phyloP scores from a whole-genome alignment of 2,329 filamentous ascomycete genomes.

The Diaporthe eres region DNA sequence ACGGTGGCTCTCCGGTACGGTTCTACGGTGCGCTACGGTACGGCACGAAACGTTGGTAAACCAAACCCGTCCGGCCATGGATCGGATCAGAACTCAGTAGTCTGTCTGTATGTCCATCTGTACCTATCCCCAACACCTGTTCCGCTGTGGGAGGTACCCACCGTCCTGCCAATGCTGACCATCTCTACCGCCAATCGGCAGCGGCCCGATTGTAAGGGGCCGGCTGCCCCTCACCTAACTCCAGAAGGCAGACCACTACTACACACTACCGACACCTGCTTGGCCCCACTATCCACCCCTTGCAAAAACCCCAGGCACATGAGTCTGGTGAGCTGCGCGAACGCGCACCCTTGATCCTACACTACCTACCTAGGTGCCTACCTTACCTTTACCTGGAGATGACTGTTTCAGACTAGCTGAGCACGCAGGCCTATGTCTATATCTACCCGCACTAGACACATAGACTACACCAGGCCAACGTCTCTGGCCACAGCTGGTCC shows the following conservation, averaged over 20 bases:
- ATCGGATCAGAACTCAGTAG: not conserved
- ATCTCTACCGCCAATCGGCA: slow-evolving; percentile 36
- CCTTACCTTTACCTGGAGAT: too few species aligned
- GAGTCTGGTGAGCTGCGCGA: slow-evolving; percentile 9
- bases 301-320: not conserved
- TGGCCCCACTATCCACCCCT: not conserved
- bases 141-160: not conserved
- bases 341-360: not conserved
- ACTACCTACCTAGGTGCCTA: not conserved
- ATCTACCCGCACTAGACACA: not conserved
- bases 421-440: not conserved
- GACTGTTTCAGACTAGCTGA: not conserved
- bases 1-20: not conserved
- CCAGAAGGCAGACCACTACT: not conserved
- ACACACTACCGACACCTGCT: not conserved
- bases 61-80: not conserved
- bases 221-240: not conserved
- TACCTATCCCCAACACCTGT: not conserved
- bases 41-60: not conserved
- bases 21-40: not conserved
- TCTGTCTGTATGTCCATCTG: too few species aligned
- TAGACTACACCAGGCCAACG: not conserved
- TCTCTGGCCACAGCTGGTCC: slow-evolving; percentile 48
- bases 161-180: not conserved
- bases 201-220: slow-evolving; percentile 17